These are phyloP conservation scores for Onygena corvina DNA, from an alignment of 2,329 filamentous ascomycete species.

Conservation along the genomic window DNA sequence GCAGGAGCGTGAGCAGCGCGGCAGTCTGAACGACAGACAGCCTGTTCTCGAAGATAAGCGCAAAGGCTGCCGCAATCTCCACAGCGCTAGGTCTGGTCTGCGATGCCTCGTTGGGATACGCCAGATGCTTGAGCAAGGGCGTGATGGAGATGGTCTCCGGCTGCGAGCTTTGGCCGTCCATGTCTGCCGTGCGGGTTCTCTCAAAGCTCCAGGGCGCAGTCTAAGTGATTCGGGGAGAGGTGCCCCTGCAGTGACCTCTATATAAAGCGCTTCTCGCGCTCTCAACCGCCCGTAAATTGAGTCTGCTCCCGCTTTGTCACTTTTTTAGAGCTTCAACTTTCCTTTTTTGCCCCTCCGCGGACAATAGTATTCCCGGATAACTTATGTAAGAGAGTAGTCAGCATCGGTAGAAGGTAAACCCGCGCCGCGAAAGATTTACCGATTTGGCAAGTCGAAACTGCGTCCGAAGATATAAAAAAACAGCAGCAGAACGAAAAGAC, in stretches of 20 bases:
- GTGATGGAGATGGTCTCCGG: slow-evolving; percentile 36
- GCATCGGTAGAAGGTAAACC: background rate
- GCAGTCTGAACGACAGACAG: slow-evolving; percentile 81
- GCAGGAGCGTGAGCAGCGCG: slow-evolving; percentile 76
- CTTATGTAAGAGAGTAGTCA: too few species aligned
- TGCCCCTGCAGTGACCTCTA: background rate
- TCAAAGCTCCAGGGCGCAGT: too few species aligned
- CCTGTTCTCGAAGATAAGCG: slow-evolving; percentile 80
- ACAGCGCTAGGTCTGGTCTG: slow-evolving; percentile 50
- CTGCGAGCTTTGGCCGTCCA: slow-evolving; percentile 12
- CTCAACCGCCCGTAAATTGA: background rate
- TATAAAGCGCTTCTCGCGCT: slow-evolving; percentile 1
- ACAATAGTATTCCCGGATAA: too few species aligned
- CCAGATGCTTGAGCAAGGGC: slow-evolving; percentile 37
- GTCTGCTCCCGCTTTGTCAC: background rate
- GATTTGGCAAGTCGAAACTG: slow-evolving; percentile 1
- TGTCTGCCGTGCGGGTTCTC: background rate
- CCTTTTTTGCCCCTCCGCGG: background rate
- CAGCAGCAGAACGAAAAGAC: too few species aligned
- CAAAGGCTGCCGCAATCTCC: slow-evolving; percentile 82
- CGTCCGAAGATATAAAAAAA: too few species aligned
- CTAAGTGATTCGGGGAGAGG: background rate
- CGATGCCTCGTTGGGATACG: slow-evolving; percentile 31
- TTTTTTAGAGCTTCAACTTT: too few species aligned
- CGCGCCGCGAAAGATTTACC: background rate